Evolutionary conservation across 2,329 filamentous ascomycete species (phyloP).

Genomic region (Botrytis deweyae): DNA sequence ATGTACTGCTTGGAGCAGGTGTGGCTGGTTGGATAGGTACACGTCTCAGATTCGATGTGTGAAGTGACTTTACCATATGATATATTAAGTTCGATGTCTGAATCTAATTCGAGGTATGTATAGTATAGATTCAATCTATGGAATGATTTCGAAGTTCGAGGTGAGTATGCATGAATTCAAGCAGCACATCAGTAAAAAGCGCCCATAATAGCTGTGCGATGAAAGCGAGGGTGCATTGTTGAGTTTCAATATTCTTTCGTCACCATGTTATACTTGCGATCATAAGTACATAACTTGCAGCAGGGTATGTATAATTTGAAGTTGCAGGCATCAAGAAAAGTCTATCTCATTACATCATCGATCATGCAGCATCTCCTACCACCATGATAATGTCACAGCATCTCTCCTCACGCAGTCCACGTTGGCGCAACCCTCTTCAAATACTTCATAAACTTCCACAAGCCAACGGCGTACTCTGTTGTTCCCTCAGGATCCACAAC

Average conservation of each 20-base stretch:
- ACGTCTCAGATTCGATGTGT: background rate
- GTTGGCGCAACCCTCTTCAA: constrained; percentile 53
- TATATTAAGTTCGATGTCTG: background rate
- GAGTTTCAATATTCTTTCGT: background rate
- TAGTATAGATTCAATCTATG: background rate
- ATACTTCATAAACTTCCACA: constrained; percentile 66
- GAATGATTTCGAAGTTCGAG: background rate
- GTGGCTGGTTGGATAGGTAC: too few relatives aligned
- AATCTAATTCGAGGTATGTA: background rate
- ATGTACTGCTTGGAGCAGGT: background rate
- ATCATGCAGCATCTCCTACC: background rate
- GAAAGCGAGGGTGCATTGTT: background rate
- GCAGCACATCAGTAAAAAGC: background rate
- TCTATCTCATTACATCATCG: background rate
- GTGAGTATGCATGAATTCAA: background rate
- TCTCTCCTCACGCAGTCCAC: constrained; percentile 42
- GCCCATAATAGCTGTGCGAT: background rate
- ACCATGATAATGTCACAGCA: background rate
- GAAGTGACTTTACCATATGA: background rate
- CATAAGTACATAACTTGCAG: background rate
- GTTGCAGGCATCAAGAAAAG: background rate
- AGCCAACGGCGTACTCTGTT: constrained; percentile 60
- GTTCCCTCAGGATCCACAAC: constrained; percentile 61
- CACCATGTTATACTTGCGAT: background rate
- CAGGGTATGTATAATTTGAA: background rate